Base-by-base conservation (phyloP, 2,329 filamentous ascomycete species). In the Calonectria ilicicola region DNA sequence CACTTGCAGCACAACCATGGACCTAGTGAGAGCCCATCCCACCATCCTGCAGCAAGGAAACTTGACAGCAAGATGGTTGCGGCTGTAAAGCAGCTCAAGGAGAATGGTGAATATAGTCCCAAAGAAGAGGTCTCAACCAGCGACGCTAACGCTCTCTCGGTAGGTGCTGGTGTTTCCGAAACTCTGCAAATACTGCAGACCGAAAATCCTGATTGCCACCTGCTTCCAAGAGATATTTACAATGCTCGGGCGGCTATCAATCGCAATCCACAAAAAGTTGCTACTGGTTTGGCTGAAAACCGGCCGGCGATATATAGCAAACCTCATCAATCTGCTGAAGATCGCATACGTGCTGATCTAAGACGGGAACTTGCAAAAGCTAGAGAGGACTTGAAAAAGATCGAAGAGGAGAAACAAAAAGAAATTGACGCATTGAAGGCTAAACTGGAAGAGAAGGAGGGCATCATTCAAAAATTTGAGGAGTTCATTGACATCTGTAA, bases 401-500 rank as follows among this genome's bases (percentile, higher is more conserved):
- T 90, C 65, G 87, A 88, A 74, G 88, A 89, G 47, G 89, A 91
- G 5, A 89, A 85, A 66, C 84, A 89, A 70, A 90, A 91, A 70
- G 88, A 91, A 78, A 87, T 93, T 49, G 90, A 90, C 19, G 86
- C 87, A 1, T 82, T 93, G 69, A 90, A 91, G 77, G 85, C 87
- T 68, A 87, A 91, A 78, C 81, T 96, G 19, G 88, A 87, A 47
- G 90, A 93, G 72, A 92, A 92, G 81, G 89, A 92, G 72, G 87
- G 88, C 78, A 87, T 89, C 72, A 93, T 93, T 68, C 82, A 87
- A 73, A 91, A 89, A 79, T 93, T 92, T 76, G 91, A 93, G 82
- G 91, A 91, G 88, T 93, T 93, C 67, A 92, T 93, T 78, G 91
- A 93, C 81, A 92, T 93, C 67, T 93, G 91, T 80, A 93, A 93